phyloP scores from a whole-genome alignment of 2,329 filamentous ascomycete genomes.

The Dactylellina haptotyla region DNA sequence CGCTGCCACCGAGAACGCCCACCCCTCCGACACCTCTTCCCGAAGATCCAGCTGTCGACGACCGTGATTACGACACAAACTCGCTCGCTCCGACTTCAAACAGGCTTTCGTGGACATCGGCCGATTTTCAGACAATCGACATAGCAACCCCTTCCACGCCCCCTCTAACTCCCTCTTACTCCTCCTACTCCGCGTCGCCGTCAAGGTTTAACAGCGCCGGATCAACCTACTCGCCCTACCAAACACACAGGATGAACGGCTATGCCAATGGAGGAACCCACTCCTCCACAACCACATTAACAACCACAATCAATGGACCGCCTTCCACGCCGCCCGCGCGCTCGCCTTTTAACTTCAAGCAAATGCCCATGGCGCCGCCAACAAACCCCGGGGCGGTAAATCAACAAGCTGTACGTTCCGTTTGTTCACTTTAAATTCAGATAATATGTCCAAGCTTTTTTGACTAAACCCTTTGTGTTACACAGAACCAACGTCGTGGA shows the following conservation, averaged over 20 bases:
- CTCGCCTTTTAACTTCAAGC: constrained; percentile 54
- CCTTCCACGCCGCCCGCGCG: constrained; percentile 47
- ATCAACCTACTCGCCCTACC: constrained; percentile 32
- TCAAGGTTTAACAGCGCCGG: constrained; percentile 41
- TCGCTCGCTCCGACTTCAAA: constrained; percentile 44
- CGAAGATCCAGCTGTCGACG: constrained; percentile 28
- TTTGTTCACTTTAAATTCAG: neutral
- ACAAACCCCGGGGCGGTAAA: constrained; percentile 25
- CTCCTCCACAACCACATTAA: constrained; percentile 42
- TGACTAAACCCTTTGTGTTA: constrained; percentile 26
- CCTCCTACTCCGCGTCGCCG: constrained; percentile 33
- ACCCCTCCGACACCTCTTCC: constrained; percentile 53
- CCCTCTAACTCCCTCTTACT: constrained; percentile 40
- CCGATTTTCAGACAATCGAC: constrained; percentile 46
- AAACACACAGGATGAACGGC: constrained; percentile 48
- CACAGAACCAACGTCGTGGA: constrained; percentile 80
- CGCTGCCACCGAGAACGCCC: constrained; percentile 49
- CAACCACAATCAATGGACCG: constrained; percentile 39
- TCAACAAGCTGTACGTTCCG: constrained; percentile 36
- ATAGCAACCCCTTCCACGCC: constrained; percentile 42
- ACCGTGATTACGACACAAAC: constrained; percentile 40
- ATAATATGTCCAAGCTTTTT: constrained; percentile 21
- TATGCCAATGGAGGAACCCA: constrained; percentile 44
- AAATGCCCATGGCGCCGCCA: constrained; percentile 51
- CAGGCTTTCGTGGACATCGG: constrained; percentile 50